A percentile compares a stretch with the other conserved stretches of the same genome.
Evolutionary conservation across 2,329 filamentous ascomycete species (phyloP).

Genomic region (Fusarium metavorans): DNA sequence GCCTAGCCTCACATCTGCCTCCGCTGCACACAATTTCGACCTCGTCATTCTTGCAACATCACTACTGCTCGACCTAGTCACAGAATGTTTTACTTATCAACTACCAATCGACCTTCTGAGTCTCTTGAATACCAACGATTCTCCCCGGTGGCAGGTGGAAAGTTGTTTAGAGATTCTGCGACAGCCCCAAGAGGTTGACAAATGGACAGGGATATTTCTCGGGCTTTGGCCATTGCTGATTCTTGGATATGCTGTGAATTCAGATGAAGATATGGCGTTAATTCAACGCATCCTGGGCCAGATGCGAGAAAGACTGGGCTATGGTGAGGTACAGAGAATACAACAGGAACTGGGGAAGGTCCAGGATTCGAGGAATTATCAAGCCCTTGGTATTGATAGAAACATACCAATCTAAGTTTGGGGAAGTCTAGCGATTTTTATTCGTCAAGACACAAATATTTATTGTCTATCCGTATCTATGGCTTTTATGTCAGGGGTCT

Average conservation of each 20-base stretch:
- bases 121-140: not conserved
- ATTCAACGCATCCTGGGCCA: not conserved
- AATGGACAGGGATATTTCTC: slow-evolving; percentile 13
- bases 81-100: not conserved
- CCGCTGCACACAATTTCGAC: not conserved
- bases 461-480: too few species aligned
- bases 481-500: not conserved
- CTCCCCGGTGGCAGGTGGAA: not conserved
- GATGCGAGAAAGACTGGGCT: not conserved
- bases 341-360: not conserved
- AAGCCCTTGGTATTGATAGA: not conserved
- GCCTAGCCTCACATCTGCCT: not conserved
- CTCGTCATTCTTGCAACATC: not conserved
- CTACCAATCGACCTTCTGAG: not conserved
- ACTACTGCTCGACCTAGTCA: not conserved
- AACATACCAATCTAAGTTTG: not conserved
- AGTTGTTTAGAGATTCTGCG: not conserved
- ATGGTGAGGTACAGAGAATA: not conserved
- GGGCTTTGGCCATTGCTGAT: slow-evolving; percentile 26
- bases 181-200: slow-evolving; percentile 6
- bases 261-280: slow-evolving; percentile 3
- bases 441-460: too few species aligned
- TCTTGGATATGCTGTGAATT: slow-evolving; percentile 14
- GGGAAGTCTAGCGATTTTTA: not conserved
- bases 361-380: not conserved